Evolutionary conservation across 176 grass and related monocot species (phyloP), one percentile per base, ranked within the genome.

Genomic region (Oryza meyeriana): DNA sequence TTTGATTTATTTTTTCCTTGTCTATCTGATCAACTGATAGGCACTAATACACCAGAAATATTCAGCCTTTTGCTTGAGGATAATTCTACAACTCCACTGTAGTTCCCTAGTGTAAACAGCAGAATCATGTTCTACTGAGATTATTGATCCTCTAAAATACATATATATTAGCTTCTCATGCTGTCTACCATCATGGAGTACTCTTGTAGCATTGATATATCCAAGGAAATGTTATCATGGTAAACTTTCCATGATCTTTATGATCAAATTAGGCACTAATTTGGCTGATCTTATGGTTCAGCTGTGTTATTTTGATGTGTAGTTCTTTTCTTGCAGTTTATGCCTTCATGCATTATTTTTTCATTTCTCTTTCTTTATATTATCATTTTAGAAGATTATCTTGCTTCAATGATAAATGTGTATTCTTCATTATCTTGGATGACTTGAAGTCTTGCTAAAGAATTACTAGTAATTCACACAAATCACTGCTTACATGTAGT

Each of bases 41-140:
- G 74, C 79, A 82, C 55, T 59, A 59, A 20, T 58, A 24, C 52
- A n/a, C 42, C 66, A 32, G 28, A 85, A 85, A 64, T 76, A 66
- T 81, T 76, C n/a, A 71, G 31, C 24, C 16, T 8, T 34, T 57
- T 40, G 1, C 72, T 76, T 26, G n/a, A 64, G 27, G 55, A 59
- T 25, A 25, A 3, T 59, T 59, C 45, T 77, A 12, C 65, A 73
- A 48, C 58, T 40, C 27, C 66, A 77, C 20, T 57, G 65, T 48
- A 70, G 8, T 65, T 31, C 2, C 27, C 40, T 34, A 78, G 44
- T 13, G 39, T 61, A 74, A 61, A 34, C 22, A 14, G 42, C 16
- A 40, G 0, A 22, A 55, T 57, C 6, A 62, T 59, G 33, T 70
- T 45, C 12, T 58, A 30, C 0, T 2, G 36, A 62, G 34, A 64